A percentile compares a stretch with the other conserved stretches of the same genome.
Evolutionary conservation across 805 yeast species (phyloP).

Genomic region (Starmerella floricola): DNA sequence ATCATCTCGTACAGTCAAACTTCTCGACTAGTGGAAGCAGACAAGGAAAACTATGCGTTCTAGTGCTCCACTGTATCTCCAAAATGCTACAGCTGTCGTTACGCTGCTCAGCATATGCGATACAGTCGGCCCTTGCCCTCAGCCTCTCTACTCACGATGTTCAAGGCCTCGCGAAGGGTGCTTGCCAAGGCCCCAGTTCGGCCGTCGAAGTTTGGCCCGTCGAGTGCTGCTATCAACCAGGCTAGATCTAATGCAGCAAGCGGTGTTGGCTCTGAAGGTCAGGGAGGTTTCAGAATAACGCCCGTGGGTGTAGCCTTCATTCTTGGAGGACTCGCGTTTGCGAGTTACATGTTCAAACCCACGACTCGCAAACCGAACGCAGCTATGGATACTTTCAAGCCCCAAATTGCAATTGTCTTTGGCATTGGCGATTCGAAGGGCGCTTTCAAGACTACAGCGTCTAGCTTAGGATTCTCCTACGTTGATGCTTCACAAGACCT

Average conservation of each 20-base stretch:
- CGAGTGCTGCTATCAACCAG: not conserved
- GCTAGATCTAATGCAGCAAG: too few species aligned
- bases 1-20: too few species aligned
- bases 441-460: slow-evolving; percentile 10
- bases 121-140: too few species aligned
- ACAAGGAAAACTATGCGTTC: too few species aligned
- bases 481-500: slow-evolving; percentile 7
- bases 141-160: slow-evolving; percentile 1
- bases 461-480: slow-evolving; percentile 13
- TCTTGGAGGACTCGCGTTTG: slow-evolving; percentile 21
- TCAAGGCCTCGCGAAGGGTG: slow-evolving; percentile 2
- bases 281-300: slow-evolving; percentile 5
- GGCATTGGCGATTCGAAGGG: slow-evolving; percentile 19
- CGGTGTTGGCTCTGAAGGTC: too few species aligned
- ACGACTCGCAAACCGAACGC: slow-evolving; percentile 17
- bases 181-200: slow-evolving; percentile 7
- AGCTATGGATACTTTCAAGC: slow-evolving; percentile 21
- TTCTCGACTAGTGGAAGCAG: too few species aligned
- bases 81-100: too few species aligned
- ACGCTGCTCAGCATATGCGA: too few species aligned
- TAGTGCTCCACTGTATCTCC: too few species aligned
- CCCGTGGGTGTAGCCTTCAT: slow-evolving; percentile 18
- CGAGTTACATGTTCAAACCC: slow-evolving; percentile 20
- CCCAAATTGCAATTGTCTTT: slow-evolving; percentile 20
- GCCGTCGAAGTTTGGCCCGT: slow-evolving; percentile 1